Evolutionary conservation across 208 protist species (phyloP).

Genomic region (Trypanosomatidae sp.): DNA sequence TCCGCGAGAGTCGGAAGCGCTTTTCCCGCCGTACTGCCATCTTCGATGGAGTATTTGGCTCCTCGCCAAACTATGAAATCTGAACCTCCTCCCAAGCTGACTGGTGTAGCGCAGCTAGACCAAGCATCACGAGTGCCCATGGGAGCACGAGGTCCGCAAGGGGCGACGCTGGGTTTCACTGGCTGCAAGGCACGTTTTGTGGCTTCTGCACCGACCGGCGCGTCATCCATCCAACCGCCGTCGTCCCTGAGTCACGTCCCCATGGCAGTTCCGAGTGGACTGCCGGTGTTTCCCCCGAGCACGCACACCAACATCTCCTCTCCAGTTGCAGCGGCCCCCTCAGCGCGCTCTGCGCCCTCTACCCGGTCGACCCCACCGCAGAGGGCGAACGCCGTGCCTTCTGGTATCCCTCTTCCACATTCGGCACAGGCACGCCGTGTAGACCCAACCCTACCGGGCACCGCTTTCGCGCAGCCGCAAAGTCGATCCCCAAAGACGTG

Average conservation of each 20-base stretch:
- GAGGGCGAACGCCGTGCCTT: neutral
- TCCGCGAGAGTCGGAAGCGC: neutral
- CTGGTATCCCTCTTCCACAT: neutral
- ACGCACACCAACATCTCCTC: neutral
- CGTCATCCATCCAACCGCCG: neutral
- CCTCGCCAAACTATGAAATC: neutral
- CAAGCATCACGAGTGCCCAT: neutral
- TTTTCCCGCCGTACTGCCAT: neutral
- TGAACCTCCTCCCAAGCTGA: neutral
- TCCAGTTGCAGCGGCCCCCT: neutral
- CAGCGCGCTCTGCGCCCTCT: neutral
- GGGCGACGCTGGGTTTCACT: neutral
- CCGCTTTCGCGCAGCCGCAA: neutral
- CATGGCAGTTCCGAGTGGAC: neutral
- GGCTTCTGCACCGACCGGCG: neutral
- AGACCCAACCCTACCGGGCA: constrained; percentile 1
- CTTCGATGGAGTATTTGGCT: neutral
- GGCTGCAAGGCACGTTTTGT: neutral
- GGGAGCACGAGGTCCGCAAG: neutral
- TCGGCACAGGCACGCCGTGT: constrained; percentile 2
- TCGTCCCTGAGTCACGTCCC: neutral
- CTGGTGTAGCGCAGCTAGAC: neutral
- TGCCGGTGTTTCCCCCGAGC: neutral
- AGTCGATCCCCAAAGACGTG: neutral
- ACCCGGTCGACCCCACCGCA: neutral